Conservation (phyloP, 2,329 filamentous ascomycete species). For the Teratosphaeria pseudoeucalypti region DNA sequence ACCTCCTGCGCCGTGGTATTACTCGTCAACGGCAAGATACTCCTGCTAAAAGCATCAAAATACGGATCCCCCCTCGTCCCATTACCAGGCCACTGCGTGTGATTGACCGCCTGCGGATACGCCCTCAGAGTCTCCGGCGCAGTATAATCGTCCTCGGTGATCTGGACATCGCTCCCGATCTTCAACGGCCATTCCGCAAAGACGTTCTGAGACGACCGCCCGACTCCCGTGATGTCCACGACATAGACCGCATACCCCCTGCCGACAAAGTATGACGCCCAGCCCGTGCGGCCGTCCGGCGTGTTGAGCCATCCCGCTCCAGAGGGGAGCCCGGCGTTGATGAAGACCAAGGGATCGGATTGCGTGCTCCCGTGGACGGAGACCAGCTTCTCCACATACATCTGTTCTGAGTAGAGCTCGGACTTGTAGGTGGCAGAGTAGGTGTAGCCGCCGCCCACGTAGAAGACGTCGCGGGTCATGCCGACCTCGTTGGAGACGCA, state of each 20-base stretch:
- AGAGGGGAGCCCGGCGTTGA: conserved; percentile 32
- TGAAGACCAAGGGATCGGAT: conserved; percentile 30
- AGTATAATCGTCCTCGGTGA: conserved; percentile 14
- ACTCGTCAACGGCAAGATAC: conserved; percentile 20
- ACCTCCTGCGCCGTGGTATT: conserved; percentile 20
- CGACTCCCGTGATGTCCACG: neutral
- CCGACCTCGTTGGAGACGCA: neutral
- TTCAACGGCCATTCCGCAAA: conserved; percentile 1
- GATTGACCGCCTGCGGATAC: conserved; percentile 9
- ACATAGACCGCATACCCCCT: neutral
- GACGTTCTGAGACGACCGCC: neutral
- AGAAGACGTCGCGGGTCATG: conserved; percentile 8
- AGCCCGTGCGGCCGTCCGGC: conserved; percentile 37
- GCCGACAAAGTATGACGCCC: conserved; percentile 37
- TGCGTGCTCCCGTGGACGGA: conserved; percentile 20
- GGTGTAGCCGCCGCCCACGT: conserved; percentile 17
- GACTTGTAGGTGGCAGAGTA: conserved; percentile 1
- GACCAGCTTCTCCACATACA: conserved; percentile 44
- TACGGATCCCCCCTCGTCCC: conserved; percentile 15
- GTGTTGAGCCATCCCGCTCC: conserved; percentile 37
- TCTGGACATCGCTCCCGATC: conserved; percentile 17
- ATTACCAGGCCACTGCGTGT: conserved; percentile 14
- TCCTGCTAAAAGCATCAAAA: conserved; percentile 23
- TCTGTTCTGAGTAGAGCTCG: conserved; percentile 30
- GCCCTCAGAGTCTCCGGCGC: conserved; percentile 6